Conservation (phyloP, 805 yeast species). For the Clavispora santaluciae region DNA sequence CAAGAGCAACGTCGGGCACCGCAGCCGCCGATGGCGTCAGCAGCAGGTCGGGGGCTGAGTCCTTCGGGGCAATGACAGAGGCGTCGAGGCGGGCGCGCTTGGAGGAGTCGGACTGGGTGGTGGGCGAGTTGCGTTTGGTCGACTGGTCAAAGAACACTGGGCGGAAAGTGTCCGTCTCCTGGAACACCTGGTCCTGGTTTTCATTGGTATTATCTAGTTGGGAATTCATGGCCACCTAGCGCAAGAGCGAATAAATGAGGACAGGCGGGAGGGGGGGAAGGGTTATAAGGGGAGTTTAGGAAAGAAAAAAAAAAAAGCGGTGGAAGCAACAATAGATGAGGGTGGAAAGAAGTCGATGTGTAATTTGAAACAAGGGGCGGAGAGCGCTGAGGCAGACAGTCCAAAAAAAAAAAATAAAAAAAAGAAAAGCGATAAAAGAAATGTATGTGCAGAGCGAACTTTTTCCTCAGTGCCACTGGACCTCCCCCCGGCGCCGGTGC, state of each 20-base stretch:
- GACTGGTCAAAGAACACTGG: conserved; percentile 29
- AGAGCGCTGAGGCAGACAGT: conserved; percentile 6
- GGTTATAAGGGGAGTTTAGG: conserved; percentile 1
- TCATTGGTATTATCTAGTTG: conserved; percentile 28
- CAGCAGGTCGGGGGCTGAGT: conserved; percentile 11
- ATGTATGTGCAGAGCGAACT: conserved; percentile 3
- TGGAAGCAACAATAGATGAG: neutral
- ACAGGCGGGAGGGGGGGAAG: neutral
- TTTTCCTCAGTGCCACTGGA: too few relatives aligned
- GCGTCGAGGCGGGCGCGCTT: conserved; percentile 15
- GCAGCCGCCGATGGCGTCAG: conserved; percentile 9
- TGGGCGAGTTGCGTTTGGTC: conserved; percentile 12
- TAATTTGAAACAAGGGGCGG: neutral
- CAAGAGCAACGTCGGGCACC: conserved; percentile 6
- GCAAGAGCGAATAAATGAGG: neutral
- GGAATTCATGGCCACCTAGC: conserved; percentile 19
- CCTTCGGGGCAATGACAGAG: conserved; percentile 11
- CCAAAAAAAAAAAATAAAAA: conserved; percentile 2
- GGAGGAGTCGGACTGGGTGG: conserved; percentile 11
- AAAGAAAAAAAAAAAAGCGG: conserved; percentile 1
- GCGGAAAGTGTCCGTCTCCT: conserved; percentile 26
- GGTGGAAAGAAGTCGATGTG: conserved; percentile 1
- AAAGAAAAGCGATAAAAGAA: conserved; percentile 2
- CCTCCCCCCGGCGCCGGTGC: too few relatives aligned
- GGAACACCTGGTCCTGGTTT: conserved; percentile 28